Base-by-base conservation (phyloP, 345 rosid species). In the Bruguiera sexangula region DNA sequence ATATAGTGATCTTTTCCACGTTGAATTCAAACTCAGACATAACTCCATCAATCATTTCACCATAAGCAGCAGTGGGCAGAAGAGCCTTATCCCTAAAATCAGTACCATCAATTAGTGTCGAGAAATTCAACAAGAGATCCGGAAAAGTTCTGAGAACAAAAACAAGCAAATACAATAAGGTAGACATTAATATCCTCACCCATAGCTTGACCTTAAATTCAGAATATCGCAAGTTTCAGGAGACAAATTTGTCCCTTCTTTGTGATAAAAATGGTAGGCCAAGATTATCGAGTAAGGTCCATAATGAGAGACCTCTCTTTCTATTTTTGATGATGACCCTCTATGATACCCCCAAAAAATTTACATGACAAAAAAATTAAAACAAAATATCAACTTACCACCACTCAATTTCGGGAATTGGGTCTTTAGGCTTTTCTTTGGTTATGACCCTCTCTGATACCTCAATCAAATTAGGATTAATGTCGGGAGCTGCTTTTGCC, bases 381-480 rank as follows among this genome's bases (percentile, higher is more conserved):
- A 3, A 68, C 24, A n/a, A 26, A 36, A 8, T 0, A 37, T 54
- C 27, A 70, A 81, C 99, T 73, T 83, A 95, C 99, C 99, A 95
- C 99, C 97, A 92, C 76, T 95, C 99, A 69, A 82, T 73, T 74
- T 92, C 98, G 54, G 96, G 99, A 73, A 92, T 87, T 63, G 70
- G 75, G 2, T 92, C 99, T 85, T 87, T 88, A 0, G 84, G 83
- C 76, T 92, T 95, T 75, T 92, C 96, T 82, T 89, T 89, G 39
- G 82, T 85, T 16, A 83, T 75, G 64, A 81, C 81, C 76, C 99
- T 86, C 74, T 92, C 99, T 0, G 92, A 77, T 18, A 95, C 96
- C 90, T 89, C 96, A 61, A 92, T 95, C 78, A 95, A 72, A 86
- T 95, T 95, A 8, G 97, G 98, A 83, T 92, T 95, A 65, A 92